Percentiles rank a stretch among this genome's conserved stretches.
phyloP scores from a whole-genome alignment of 2,329 filamentous ascomycete genomes.

The Neonectria punicea region DNA sequence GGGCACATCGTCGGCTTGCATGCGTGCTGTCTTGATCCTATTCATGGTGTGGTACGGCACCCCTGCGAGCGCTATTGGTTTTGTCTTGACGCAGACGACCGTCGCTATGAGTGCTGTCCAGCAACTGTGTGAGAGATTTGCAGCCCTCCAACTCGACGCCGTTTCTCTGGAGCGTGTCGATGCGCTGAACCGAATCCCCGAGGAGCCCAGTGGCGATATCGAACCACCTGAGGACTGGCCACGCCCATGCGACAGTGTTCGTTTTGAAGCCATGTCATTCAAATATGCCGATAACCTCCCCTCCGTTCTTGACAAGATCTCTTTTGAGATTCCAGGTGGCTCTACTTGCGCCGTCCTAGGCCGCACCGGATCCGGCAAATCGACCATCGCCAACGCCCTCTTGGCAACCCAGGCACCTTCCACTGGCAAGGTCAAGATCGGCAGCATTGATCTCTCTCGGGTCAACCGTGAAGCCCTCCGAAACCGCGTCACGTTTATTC shows the following conservation, averaged over 20 bases:
- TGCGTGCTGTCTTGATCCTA: constrained; percentile 78
- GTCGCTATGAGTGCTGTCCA: constrained; percentile 51
- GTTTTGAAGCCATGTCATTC: constrained; percentile 81
- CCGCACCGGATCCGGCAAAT: constrained; percentile 88
- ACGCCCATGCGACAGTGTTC: constrained; percentile 74
- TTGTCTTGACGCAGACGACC: constrained; percentile 72
- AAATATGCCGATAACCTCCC: constrained; percentile 83
- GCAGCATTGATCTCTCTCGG: constrained; percentile 60
- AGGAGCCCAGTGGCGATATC: constrained; percentile 75
- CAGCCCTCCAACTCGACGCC: constrained; percentile 90
- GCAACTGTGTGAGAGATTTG: constrained; percentile 80
- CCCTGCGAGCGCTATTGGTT: constrained; percentile 82
- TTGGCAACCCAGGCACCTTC: constrained; percentile 65
- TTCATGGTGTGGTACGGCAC: constrained; percentile 81
- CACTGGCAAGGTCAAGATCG: constrained; percentile 64
- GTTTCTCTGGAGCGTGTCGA: constrained; percentile 89
- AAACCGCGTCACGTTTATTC: constrained; percentile 69
- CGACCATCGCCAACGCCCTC: constrained; percentile 73
- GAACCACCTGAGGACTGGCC: constrained; percentile 83
- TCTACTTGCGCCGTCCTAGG: constrained; percentile 77
- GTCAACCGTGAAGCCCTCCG: constrained; percentile 67
- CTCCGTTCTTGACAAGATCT: constrained; percentile 74
- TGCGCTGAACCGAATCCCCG: constrained; percentile 81
- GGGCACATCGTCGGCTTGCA: constrained; percentile 67
- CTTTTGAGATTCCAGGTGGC: constrained; percentile 76